Evolutionary conservation across 2,329 filamentous ascomycete genomes (phyloP).

Genomic region (Cytospora chrysosperma): DNA sequence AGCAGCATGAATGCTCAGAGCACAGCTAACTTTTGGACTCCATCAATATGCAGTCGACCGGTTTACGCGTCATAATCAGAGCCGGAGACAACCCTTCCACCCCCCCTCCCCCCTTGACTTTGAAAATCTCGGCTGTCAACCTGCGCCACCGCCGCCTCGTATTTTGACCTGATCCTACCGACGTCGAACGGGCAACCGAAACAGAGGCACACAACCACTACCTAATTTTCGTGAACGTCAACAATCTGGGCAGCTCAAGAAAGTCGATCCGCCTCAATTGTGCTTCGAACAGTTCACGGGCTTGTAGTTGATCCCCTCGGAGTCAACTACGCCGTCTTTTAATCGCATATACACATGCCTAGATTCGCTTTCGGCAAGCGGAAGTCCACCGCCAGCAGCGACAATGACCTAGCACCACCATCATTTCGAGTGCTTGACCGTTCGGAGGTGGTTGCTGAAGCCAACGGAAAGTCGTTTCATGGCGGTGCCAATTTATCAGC

Average conservation of each 20-base stretch:
- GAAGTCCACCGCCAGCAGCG: constrained; percentile 57
- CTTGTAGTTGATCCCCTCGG: constrained; percentile 23
- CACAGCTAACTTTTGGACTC: constrained; percentile 34
- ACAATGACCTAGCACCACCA: constrained; percentile 50
- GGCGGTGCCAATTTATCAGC: constrained; percentile 46
- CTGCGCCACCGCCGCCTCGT: constrained; percentile 26
- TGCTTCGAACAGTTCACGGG: constrained; percentile 21
- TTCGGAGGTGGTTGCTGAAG: constrained; percentile 38
- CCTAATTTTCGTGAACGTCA: constrained; percentile 1
- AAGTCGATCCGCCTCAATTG: constrained; percentile 11
- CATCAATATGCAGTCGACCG: constrained; percentile 39
- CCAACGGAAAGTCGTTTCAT: constrained; percentile 49
- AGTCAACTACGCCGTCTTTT: constrained; percentile 23
- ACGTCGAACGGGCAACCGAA: constrained; percentile 11
- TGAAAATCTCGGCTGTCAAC: constrained; percentile 12
- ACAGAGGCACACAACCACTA: constrained; percentile 4
- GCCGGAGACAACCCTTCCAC: constrained; percentile 22
- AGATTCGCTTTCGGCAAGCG: constrained; percentile 61
- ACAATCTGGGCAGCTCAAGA: not conserved
- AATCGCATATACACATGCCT: constrained; percentile 61
- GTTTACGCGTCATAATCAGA: constrained; percentile 28
- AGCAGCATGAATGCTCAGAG: constrained; percentile 25
- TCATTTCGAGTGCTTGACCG: constrained; percentile 61
- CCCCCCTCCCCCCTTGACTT: not conserved
- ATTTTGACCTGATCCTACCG: constrained; percentile 16